Base-by-base conservation (phyloP, 2,329 filamentous ascomycete genomes). In the Arthrobotrys musiformis region DNA sequence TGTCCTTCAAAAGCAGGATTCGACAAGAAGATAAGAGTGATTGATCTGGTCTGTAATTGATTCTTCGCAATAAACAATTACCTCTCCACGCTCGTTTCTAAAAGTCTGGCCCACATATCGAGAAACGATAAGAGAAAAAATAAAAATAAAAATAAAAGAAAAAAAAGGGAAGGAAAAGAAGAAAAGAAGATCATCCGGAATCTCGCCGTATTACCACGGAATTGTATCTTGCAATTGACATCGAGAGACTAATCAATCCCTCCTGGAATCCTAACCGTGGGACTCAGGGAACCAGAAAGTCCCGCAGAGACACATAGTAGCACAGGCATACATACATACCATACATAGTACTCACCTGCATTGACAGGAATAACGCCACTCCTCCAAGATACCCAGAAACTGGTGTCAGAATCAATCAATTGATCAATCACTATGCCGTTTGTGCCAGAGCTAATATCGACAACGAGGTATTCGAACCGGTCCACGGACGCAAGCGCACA, bases 401-500 rank as follows among this genome's bases (percentile, higher is more conserved):
- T n/a, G 15, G 15, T 24, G 22, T 30, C 40, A 62, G 33, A 13
- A 48, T 52, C 26, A 17, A 30, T 52, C 2, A 52, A 42, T 68
- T 19, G 22, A 40, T 48, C 48, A 46, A 30, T 35, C 60, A 56
- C 52, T 40, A 77, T 77, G 73, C 60, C 73, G 13, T 77, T 77
- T 62, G 73, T 77, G 58, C 73, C 73, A 60, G 73, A 77, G 48
- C 17, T 77, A 26, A 61, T 77, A 37, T 77, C 73, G 44, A 70
- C 73, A 11, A 66, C 73, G 33, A 77, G 73, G 73, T 77, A 70
- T 63, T 77, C 73, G 24, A 77, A 77, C 60, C 66, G 73, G 60
- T 19, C 56, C 37, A 52, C 37, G 37, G 72, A 60, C 40, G 72
- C 72, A 56, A 72, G 42, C 30, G 69, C 50, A 54, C 28, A n/a